Conservation (phyloP, 192 early-diverging fungal genomes). For the Haplosporangium gracile region DNA sequence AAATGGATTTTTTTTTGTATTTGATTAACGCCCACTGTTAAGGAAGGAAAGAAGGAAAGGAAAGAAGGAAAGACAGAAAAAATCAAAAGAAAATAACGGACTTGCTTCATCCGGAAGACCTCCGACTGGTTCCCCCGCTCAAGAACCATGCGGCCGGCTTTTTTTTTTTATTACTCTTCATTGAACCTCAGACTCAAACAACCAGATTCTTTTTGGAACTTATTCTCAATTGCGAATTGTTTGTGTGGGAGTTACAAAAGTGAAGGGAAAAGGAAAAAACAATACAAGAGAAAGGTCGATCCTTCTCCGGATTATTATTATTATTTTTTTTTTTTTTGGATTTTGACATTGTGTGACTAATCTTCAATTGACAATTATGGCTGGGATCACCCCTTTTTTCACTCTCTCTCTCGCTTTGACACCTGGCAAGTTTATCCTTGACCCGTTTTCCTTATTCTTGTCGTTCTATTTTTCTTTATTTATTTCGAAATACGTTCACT, state of each 20-base stretch:
- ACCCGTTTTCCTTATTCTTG: not conserved
- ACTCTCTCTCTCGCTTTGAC: not conserved
- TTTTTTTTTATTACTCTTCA: not conserved
- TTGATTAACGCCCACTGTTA: not conserved
- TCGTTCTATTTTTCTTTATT: not conserved
- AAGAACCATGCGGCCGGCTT: slow-evolving; percentile 1
- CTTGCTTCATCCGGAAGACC: slow-evolving; percentile 10
- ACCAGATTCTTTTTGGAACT: not conserved
- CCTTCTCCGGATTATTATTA: not conserved
- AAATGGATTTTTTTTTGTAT: not conserved
- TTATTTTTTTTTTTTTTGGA: not conserved
- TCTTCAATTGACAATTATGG: slow-evolving; percentile 6
- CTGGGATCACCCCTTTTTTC: not conserved
- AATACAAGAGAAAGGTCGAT: not conserved
- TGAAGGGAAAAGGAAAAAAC: not conserved
- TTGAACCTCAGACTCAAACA: slow-evolving; percentile 4
- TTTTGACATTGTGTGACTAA: slow-evolving; percentile 9
- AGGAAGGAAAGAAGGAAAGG: not conserved
- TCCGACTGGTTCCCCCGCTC: slow-evolving; percentile 7
- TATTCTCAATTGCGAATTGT: not conserved
- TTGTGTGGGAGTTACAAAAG: not conserved
- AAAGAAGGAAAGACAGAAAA: not conserved
- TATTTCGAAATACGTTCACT: not conserved
- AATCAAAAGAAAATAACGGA: not conserved
- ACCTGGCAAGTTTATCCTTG: not conserved